phyloP scores from a whole-genome alignment of 768 basidiomycete genomes.

The Cubamyces sp. region DNA sequence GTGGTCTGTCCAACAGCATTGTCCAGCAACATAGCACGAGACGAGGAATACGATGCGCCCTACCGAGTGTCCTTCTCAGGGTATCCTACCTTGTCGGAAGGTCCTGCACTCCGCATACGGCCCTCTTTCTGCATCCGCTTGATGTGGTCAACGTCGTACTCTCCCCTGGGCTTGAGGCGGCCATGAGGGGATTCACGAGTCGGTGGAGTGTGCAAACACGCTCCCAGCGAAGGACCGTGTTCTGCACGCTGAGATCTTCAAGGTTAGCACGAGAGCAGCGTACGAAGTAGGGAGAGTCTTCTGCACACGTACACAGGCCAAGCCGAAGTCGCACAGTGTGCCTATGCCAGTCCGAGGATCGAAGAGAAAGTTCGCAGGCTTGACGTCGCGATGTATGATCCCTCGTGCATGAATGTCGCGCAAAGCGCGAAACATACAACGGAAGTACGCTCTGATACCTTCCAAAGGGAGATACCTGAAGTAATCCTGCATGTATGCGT shows the following conservation, averaged over 20 bases:
- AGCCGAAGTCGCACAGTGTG: constrained; percentile 91
- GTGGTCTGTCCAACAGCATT: constrained; percentile 50
- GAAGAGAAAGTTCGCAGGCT: constrained; percentile 96
- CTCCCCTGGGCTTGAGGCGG: constrained; percentile 45
- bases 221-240: constrained; percentile 47
- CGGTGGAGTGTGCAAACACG: constrained; percentile 81
- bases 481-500: constrained; percentile 60
- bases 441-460: constrained; percentile 84
- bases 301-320: constrained; percentile 76
- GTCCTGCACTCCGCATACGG: constrained; percentile 51
- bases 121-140: constrained; percentile 65
- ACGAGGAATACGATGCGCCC: not conserved
- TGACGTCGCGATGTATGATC: constrained; percentile 96
- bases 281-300: not conserved
- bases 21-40: constrained; percentile 8
- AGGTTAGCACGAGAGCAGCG: not conserved
- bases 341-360: constrained; percentile 84
- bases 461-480: constrained; percentile 73
- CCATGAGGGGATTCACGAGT: constrained; percentile 72
- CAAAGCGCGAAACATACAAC: constrained; percentile 88
- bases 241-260: constrained; percentile 56
- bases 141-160: constrained; percentile 52
- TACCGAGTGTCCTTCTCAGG: constrained; percentile 76
- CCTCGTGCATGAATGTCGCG: constrained; percentile 84
- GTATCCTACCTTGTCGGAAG: constrained; percentile 77